Base-by-base conservation (phyloP, 805 yeast species). In the Saccharomycopsis synnaedendra region DNA sequence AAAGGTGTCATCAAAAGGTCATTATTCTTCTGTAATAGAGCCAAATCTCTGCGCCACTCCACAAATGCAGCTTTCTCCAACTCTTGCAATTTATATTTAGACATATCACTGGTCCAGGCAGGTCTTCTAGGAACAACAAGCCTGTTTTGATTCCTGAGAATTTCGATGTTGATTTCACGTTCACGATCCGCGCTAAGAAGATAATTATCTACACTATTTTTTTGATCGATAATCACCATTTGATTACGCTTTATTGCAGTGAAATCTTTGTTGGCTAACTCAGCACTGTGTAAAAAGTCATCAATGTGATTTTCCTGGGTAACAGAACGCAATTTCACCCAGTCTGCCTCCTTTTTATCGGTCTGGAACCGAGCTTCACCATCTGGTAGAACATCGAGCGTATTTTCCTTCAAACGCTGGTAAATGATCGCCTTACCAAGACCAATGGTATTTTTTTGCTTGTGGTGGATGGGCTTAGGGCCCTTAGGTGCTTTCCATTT, bases 101-200 rank as follows among this genome's bases (percentile, higher is more conserved):
- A 78, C 68, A 80, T 88, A 3, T 64, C 67, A 50, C 73, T 74
- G 47, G 70, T 74, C 99, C 99, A 93, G 41, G 67, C 59, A 11
- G 99, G 99, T 63, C 97, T 75, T 61, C 96, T 77, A 41, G 99
- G 99, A 47, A 93, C 90, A 5, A 82, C 87, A 58, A 93, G 73
- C 56, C 75, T 76, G 41, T 70, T 71, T 55, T 82, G 86, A 61
- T 82, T 82, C 53, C 76, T 75, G 61, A 76, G 75, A 56, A 84
- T 89, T 51, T 78, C 70, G 35, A 72, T 68, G 51, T 80, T 75
- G 48, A 82, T 67, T 41, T 70, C 75, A 45, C 71, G 69, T 57
- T 78, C 81, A 58, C 85, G 88, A 45, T 78, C 88, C 31, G 72
- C 71, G 0, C 82, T 73, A 50, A 89, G 67, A 42, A 86, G 59